Conservation (phyloP, 2,329 filamentous ascomycete genomes). For the Aspergillus ochraceoroseus region DNA sequence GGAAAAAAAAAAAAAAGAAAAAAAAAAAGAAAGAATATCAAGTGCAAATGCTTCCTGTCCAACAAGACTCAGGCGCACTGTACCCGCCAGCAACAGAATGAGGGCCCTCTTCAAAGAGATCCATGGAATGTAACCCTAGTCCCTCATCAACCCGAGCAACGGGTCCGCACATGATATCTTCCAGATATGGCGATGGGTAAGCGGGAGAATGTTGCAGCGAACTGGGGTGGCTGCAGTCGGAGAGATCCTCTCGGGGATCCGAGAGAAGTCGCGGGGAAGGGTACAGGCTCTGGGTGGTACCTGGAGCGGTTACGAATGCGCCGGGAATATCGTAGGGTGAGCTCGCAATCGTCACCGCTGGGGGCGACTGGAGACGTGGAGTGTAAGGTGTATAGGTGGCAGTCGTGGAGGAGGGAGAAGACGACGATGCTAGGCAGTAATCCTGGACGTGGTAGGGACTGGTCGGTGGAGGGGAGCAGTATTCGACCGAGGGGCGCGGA, state of each 20-base stretch:
- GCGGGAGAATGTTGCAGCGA: constrained; percentile 34
- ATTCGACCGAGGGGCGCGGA: constrained; percentile 35
- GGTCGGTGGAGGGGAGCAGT: constrained; percentile 35
- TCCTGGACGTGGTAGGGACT: constrained; percentile 35
- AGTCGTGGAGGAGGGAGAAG: constrained; percentile 37
- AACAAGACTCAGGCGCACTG: constrained; percentile 34
- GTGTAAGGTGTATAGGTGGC: constrained; percentile 40
- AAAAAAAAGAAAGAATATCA: constrained; percentile 6
- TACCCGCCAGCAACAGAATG: constrained; percentile 34
- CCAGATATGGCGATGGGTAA: constrained; percentile 37
- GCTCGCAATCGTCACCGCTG: constrained; percentile 35
- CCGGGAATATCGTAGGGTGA: constrained; percentile 36
- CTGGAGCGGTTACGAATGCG: constrained; percentile 33
- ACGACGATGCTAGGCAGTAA: constrained; percentile 32
- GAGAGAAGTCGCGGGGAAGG: constrained; percentile 36
- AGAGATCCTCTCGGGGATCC: constrained; percentile 32
- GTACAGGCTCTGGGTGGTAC: constrained; percentile 36
- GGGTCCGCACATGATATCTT: constrained; percentile 32
- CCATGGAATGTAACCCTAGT: constrained; percentile 26
- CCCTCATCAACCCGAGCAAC: constrained; percentile 27
- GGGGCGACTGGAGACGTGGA: constrained; percentile 41
- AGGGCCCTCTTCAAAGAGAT: constrained; percentile 32
- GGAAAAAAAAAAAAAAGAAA: constrained; percentile 1
- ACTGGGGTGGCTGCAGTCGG: constrained; percentile 30
- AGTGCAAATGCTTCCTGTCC: constrained; percentile 31